Base-by-base conservation (phyloP, 78 protist species). In the Dictyostelium intermedium region DNA sequence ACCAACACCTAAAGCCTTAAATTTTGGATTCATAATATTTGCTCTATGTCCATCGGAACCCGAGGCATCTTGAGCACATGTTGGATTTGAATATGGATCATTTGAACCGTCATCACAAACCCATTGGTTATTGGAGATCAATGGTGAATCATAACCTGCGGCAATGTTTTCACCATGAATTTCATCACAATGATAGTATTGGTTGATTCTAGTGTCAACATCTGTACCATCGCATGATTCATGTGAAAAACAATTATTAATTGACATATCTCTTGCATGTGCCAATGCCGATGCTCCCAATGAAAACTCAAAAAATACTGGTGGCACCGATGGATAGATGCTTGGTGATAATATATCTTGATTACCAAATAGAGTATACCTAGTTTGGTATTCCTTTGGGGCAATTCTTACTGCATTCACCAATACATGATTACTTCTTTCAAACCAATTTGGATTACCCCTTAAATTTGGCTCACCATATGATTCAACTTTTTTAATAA, bases 371-470 rank as follows among this genome's bases (percentile, higher is more conserved):
- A n/a, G 27, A 5, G 92, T 86, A 41, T 86, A 86, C 27, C 60
- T 77, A 27, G 39, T 30, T 61, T 74, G 66, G 41, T 86, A 86
- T 53, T 73, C 18, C 39, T 45, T 41, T 39, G 92, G 92, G 11
- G 81, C 92, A 14, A 82, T 82, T 86, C 92, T 86, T 35, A 86
- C 84, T 3, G 92, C 84, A 86, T 86, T 86, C 14, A 86, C 84
- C 1, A 86, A 41, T 16, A 86, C 35, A 13, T 77, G 66, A 77
- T 53, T 86, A 86, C 82, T 74, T 86, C 92, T 86, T 76, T 73
- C 83, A 18, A 25, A 37, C 92, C 92, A 86, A 6, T 5, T 56
- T 61, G 92, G 92, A 25, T 16, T 11, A n/a, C 92, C 92, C 35
- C 41, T 14, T n/a, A 70, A 8, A 60, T 74, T 60, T 60, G 83